phyloP scores from a whole-genome alignment of 257 asterid species.

The Przewalskia tangutica region DNA sequence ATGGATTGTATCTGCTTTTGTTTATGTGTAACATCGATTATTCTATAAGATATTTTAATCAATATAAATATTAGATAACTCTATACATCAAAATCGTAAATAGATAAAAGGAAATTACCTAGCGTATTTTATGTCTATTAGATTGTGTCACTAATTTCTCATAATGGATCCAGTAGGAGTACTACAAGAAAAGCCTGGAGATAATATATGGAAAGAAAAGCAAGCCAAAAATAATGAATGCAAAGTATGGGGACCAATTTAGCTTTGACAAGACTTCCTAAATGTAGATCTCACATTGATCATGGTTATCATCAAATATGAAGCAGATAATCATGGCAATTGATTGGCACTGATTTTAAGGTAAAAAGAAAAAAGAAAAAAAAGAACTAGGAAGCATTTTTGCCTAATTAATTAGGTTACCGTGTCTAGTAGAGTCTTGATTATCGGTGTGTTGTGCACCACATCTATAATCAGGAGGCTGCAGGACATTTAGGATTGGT shows the following conservation, averaged over 20 bases:
- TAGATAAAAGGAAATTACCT: not conserved
- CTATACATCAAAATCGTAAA: no score
- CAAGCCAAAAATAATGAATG: not conserved
- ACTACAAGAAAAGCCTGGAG: not conserved
- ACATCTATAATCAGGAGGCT: no score
- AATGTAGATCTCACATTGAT: not conserved
- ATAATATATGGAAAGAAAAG: not conserved
- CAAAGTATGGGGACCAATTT: not conserved
- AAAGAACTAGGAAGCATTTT: not conserved
- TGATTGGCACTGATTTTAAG: conserved; percentile 8
- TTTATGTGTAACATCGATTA: no score
- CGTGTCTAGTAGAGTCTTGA: no score
- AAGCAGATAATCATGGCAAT: not conserved
- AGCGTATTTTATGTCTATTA: no score
- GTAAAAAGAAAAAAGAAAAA: no score
- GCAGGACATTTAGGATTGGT: no score
- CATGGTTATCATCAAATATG: not conserved
- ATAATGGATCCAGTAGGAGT: not conserved
- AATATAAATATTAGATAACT: no score
- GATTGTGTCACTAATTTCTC: not conserved
- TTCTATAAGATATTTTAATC: no score
- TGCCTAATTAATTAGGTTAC: no score
- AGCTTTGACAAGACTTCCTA: not conserved
- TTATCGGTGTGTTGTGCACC: no score
- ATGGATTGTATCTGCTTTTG: no score